Conservation (phyloP, 2,329 filamentous ascomycete species). For the Rutstroemia sp. region DNA sequence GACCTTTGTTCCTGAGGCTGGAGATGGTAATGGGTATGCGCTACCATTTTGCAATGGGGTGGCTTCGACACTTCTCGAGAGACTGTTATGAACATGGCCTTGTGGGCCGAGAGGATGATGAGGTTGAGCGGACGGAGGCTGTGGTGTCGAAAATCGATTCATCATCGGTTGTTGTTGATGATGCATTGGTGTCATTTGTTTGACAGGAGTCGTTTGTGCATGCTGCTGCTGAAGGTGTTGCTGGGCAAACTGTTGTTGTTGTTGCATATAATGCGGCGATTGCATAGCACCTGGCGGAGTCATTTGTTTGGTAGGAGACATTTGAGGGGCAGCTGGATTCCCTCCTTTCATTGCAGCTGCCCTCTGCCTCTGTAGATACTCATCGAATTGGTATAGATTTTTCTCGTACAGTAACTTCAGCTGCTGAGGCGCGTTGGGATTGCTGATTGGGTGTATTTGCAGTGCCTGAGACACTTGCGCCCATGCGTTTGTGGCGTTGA, state of each 20-base stretch:
- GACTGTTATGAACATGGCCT: slow-evolving; percentile 42
- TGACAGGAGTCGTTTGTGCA: slow-evolving; percentile 38
- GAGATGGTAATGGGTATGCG: slow-evolving; percentile 41
- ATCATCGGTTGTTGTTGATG: slow-evolving; percentile 39
- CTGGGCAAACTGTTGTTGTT: slow-evolving; percentile 36
- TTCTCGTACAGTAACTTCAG: slow-evolving; percentile 67
- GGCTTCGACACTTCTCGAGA: slow-evolving; percentile 44
- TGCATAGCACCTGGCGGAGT: slow-evolving; percentile 41
- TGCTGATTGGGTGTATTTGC: slow-evolving; percentile 53
- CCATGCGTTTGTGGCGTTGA: slow-evolving; percentile 68
- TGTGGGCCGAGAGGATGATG: slow-evolving; percentile 32
- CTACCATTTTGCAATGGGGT: slow-evolving; percentile 28
- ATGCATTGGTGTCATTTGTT: slow-evolving; percentile 36
- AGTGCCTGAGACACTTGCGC: slow-evolving; percentile 59
- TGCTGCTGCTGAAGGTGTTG: slow-evolving; percentile 44
- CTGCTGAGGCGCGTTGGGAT: slow-evolving; percentile 60
- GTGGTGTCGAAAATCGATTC: slow-evolving; percentile 43
- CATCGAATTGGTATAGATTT: slow-evolving; percentile 72
- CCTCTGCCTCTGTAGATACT: slow-evolving; percentile 45
- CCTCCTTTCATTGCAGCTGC: slow-evolving; percentile 24
- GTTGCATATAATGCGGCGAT: slow-evolving; percentile 44
- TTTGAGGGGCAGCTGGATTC: slow-evolving; percentile 33
- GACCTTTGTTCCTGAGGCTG: slow-evolving; percentile 30
- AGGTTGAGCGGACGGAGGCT: slow-evolving; percentile 35
- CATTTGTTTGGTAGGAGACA: slow-evolving; percentile 34